A percentile compares a stretch with the other conserved stretches of the same genome.
Evolutionary conservation across 768 basidiomycete species (phyloP).

Genomic region (Filobasidium floriforme): DNA sequence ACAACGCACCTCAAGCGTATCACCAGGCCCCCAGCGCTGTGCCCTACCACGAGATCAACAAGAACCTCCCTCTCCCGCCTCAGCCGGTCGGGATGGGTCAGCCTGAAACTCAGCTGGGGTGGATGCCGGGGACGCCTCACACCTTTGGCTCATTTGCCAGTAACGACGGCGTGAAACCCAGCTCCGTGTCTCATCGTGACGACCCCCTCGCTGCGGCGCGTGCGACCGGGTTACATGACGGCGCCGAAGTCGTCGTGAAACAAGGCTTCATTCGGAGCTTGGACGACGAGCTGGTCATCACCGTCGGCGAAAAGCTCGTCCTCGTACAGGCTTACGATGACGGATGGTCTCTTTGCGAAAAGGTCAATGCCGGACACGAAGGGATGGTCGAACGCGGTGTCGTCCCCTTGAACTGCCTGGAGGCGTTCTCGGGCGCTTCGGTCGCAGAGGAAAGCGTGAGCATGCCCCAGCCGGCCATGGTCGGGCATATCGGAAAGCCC

Average conservation of each 20-base stretch:
- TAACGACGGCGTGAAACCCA: not conserved
- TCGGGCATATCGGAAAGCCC: constrained; percentile 6
- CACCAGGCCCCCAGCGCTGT: too few species aligned
- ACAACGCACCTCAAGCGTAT: too few species aligned
- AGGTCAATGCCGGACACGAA: not conserved
- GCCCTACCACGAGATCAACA: not conserved
- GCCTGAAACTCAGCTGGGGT: not conserved
- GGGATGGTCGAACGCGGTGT: constrained; percentile 29
- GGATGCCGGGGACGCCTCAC: not conserved
- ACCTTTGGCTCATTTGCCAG: constrained; percentile 1
- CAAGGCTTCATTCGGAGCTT: constrained; percentile 40
- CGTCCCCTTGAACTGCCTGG: constrained; percentile 40
- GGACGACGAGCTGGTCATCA: constrained; percentile 43
- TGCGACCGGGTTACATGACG: constrained; percentile 27
- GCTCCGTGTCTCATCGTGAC: not conserved
- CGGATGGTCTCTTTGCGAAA: constrained; percentile 43
- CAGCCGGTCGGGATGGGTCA: not conserved
- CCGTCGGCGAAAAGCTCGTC: constrained; percentile 39
- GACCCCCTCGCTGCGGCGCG: not conserved
- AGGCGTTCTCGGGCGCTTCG: constrained; percentile 21
- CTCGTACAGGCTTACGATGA: constrained; percentile 43
- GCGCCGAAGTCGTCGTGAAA: constrained; percentile 37
- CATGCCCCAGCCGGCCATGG: constrained; percentile 12
- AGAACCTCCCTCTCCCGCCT: not conserved
- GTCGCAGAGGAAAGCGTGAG: constrained; percentile 6